A percentile compares a stretch with the other conserved stretches of the same genome.
phyloP scores from a whole-genome alignment of 768 basidiomycete genomes.

The Calvatia gigantea region DNA sequence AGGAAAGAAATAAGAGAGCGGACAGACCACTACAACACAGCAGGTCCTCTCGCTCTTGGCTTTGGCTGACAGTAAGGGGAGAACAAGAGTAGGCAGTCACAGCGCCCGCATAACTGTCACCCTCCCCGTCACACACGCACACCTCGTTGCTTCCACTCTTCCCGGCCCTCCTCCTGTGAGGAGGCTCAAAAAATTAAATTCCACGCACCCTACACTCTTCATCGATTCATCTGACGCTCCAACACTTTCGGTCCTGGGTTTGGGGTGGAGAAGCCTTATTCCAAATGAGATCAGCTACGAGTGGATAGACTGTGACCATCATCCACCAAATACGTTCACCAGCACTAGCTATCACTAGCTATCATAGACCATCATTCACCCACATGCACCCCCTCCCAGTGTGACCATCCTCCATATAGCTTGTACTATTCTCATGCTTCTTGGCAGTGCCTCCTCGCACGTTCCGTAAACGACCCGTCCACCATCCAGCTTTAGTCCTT shows the following conservation, averaged over 20 bases:
- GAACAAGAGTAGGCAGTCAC: slow-evolving; percentile 12
- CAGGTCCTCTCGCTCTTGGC: background rate
- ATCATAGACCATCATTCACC: background rate
- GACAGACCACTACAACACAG: slow-evolving; percentile 5
- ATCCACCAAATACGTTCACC: no score
- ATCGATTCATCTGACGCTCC: background rate
- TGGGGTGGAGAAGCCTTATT: background rate
- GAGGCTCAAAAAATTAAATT: background rate
- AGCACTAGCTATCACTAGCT: background rate
- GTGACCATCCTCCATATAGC: slow-evolving; percentile 2
- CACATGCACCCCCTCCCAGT: background rate
- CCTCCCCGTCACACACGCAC: slow-evolving; percentile 6
- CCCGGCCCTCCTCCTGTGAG: background rate
- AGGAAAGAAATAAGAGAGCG: slow-evolving; percentile 13
- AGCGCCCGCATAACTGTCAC: slow-evolving; percentile 9
- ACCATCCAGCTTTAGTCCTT: no score
- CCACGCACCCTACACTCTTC: background rate
- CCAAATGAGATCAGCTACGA: background rate
- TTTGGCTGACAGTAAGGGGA: slow-evolving; percentile 22
- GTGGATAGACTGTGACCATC: background rate
- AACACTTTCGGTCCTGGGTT: background rate
- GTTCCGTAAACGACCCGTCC: background rate
- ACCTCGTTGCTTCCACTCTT: slow-evolving; percentile 16
- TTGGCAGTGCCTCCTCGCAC: background rate
- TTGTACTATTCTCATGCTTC: background rate